Evolutionary conservation across 768 basidiomycete species (phyloP).

Genomic region (Strobilomyces confusus): DNA sequence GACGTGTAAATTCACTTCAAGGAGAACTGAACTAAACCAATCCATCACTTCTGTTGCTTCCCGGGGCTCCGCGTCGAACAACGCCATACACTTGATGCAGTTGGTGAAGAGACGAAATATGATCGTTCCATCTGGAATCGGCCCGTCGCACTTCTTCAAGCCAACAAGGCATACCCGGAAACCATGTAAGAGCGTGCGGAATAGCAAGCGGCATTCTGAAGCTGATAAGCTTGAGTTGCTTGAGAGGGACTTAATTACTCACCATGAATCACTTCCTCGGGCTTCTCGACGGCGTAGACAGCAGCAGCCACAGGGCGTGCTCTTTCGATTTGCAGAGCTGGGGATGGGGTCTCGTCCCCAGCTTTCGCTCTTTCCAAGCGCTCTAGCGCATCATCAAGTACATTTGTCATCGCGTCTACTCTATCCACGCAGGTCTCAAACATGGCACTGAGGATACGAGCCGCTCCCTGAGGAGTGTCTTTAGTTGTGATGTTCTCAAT

Average conservation of each 20-base stretch:
- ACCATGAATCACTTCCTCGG: constrained; percentile 82
- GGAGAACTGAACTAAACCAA: constrained; percentile 66
- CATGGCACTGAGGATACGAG: constrained; percentile 66
- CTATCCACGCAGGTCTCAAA: constrained; percentile 83
- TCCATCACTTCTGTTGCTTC: constrained; percentile 81
- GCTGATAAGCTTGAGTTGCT: constrained; percentile 3
- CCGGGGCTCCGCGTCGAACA: constrained; percentile 71
- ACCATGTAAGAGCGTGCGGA: constrained; percentile 85
- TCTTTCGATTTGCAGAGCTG: constrained; percentile 75
- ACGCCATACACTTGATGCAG: constrained; percentile 76
- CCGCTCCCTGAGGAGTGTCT: constrained; percentile 64
- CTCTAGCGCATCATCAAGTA: constrained; percentile 47
- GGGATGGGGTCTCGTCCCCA: constrained; percentile 38
- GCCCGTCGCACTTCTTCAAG: constrained; percentile 75
- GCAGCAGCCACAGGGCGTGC: constrained; percentile 78
- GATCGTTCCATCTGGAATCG: constrained; percentile 78
- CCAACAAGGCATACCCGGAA: constrained; percentile 75
- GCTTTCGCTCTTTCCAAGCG: constrained; percentile 44
- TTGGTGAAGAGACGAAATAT: constrained; percentile 87
- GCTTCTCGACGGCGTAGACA: constrained; percentile 73
- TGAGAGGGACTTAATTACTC: constrained; percentile 19
- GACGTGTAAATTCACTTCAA: constrained; percentile 84
- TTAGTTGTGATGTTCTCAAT: constrained; percentile 79
- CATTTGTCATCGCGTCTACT: constrained; percentile 71
- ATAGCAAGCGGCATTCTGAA: constrained; percentile 79